Base-by-base conservation (phyloP, 495 filamentous ascomycete species). In the Bathelium albidoporum region DNA sequence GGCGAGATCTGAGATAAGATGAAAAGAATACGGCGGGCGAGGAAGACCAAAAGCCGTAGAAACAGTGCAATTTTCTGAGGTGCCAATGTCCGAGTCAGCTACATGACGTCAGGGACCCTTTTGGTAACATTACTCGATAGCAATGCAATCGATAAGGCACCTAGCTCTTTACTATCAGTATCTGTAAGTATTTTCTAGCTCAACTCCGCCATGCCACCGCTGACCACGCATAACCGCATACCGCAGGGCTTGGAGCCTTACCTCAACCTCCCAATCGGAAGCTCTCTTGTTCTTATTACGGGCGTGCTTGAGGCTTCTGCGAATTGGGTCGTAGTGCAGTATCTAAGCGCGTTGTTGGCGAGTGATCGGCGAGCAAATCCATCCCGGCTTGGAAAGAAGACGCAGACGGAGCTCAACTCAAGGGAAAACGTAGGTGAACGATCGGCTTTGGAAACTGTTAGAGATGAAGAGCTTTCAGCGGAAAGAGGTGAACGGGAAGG, bases 201-300 rank as follows among this genome's bases (percentile, higher is more conserved):
- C 26, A 44, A 59, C 39, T 32, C 20, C 55, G 28, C 43, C 20
- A 71, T 71, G 69, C 58, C 66, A 59, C 63, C 68, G 1, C 68
- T 68, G 0, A 55, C 20, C 5, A 29, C 49, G 2, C 49, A 20
- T 24, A 55, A 16, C 24, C 71, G 58, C 62, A 80, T 89, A 64
- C 89, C 89, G 29, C 85, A 81, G 62, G 84, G 89, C 63, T 80
- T 91, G 49, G 74, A 85, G 53, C 78, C 85, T 11, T 87, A 89
- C 75, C 79, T 87, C 67, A 70, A 75, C 34, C 63, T 64, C 10
- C 71, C 68, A 20, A 34, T 68, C 62, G 71, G 32, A 69, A 74
- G 39, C 36, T 86, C 88, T 12, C 81, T 93, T 32, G 80, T 83
- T 28, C 77, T 96, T 9, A 71, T 95, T 12, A 91, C 88, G 2